A percentile compares a stretch with the other conserved stretches of the same genome.
These are phyloP conservation scores for Linnemannia hyalina DNA, from an alignment of 192 early-diverging fungal genomes.

Conservation along the genomic window DNA sequence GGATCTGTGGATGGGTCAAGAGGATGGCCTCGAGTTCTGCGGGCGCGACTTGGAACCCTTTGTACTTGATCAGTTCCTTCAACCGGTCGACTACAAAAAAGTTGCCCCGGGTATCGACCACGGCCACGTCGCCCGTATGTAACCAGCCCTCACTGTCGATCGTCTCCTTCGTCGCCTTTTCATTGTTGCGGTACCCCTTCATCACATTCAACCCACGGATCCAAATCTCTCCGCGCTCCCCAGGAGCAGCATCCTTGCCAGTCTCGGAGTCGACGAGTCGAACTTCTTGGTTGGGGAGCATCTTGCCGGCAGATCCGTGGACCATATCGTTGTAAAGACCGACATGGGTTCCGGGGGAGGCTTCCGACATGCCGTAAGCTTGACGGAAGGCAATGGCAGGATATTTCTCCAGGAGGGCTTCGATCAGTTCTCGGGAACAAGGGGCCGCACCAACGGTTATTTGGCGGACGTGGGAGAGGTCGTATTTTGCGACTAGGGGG, in stretches of 20 bases:
- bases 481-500: conserved; percentile 42
- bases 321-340: conserved; percentile 11
- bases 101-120: conserved; percentile 67
- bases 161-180: conserved; percentile 75
- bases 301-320: conserved; percentile 69
- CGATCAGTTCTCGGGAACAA: conserved; percentile 24
- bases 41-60: conserved; percentile 81
- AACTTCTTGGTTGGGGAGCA: conserved; percentile 78
- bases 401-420: conserved; percentile 9
- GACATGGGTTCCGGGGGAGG: conserved; percentile 22
- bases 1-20: conserved; percentile 74
- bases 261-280: conserved; percentile 78
- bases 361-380: conserved; percentile 53
- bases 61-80: conserved; percentile 94
- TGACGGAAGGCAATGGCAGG: conserved; percentile 24
- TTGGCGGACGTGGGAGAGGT: conserved; percentile 34
- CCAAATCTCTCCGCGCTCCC: conserved; percentile 69
- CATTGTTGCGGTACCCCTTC: conserved; percentile 86
- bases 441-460: conserved; percentile 39
- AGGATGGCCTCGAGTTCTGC: conserved; percentile 86
- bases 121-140: conserved; percentile 86
- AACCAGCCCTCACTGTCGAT: conserved; percentile 90
- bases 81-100: conserved; percentile 77
- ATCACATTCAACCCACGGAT: conserved; percentile 84
- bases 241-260: conserved; percentile 35